Evolutionary conservation across 1,284 basidiomycete genomes (phyloP), one percentile per base, ranked within the genome.

Genomic region (Blastosporella zonata): DNA sequence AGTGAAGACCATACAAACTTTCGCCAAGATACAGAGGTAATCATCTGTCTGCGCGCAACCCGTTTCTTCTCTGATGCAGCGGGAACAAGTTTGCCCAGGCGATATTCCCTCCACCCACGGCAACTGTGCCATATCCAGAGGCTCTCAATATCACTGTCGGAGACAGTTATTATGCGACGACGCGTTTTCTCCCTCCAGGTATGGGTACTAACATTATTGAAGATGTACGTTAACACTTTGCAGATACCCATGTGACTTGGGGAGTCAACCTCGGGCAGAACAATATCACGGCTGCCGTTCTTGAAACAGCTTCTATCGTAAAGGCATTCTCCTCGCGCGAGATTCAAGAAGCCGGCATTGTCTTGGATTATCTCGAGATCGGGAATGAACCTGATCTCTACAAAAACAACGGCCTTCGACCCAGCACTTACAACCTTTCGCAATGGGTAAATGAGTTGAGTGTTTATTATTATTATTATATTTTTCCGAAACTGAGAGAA

Each of bases 381-480:
- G 82, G 82, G 4, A 86, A 87, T 49, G 82, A 86, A 63, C 68
- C 82, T 0, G 81, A 86, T 61, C 60, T 84, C 6, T 86, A 83
- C 63, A 53, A 45, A 15, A 67, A 67, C 49, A 81, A 80, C 55
- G 77, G 78, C 1, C 60, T 70, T 4, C 70, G 82, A 35, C 37
- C 65, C 29, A 59, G 55, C 1, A 70, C 65, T 18, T 84, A 75
- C 62, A 77, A 63, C 25, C 65, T 75, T 6, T 54, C 67, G 10
- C 63, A 79, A 60, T 84, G 83, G 54, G 74, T 82, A 5, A 49
- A 65, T 22, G 72, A 85, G 78, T 84, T 63, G 22, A 44, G 45
- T 46, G 28, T 33, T 23, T 7, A n/a, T 3, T 34, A 20, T 23
- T 7, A 13, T 4, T 28, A 15, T 37, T 18, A 9, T 3, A 17